phyloP scores from a whole-genome alignment of 768 basidiomycete genomes.

The Naematelia encephala region DNA sequence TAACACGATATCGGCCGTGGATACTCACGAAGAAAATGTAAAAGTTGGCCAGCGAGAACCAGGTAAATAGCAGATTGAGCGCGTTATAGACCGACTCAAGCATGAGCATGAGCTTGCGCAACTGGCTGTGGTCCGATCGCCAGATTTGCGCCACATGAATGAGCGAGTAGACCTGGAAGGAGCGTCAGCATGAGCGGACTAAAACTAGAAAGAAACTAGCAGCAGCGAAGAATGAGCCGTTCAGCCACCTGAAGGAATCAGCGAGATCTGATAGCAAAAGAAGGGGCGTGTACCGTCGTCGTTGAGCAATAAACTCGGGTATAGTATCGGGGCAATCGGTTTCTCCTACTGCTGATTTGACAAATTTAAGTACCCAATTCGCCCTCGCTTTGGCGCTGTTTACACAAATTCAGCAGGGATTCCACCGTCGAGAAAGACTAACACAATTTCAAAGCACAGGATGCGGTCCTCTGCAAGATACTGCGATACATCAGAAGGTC shows the following conservation, averaged over 20 bases:
- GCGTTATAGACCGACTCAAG: conserved; percentile 82
- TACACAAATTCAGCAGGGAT: not conserved
- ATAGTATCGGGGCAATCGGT: conserved; percentile 92
- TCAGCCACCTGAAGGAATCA: conserved; percentile 50
- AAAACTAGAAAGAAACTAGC: conserved; percentile 14
- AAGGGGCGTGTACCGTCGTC: conserved; percentile 67
- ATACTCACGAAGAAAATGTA: conserved; percentile 83
- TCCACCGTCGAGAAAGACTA: conserved; percentile 7
- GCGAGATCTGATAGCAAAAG: conserved; percentile 40
- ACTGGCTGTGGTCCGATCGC: conserved; percentile 73
- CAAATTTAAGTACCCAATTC: conserved; percentile 48
- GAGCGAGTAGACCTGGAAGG: conserved; percentile 69
- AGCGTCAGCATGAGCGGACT: not conserved
- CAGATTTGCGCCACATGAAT: conserved; percentile 78
- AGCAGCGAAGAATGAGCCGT: conserved; percentile 89
- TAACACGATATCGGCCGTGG: not conserved
- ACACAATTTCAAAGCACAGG: conserved; percentile 50
- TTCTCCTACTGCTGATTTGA: conserved; percentile 74
- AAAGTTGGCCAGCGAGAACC: conserved; percentile 91
- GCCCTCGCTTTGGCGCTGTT: conserved; percentile 45
- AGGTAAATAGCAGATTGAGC: conserved; percentile 81
- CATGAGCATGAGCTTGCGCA: conserved; percentile 70
- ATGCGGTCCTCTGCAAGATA: conserved; percentile 51
- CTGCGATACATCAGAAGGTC: conserved; percentile 6
- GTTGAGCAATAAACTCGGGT: conserved; percentile 89